Evolutionary conservation across 345 rosid genomes (phyloP), one percentile per base, ranked within the genome.

Genomic region (Abelmoschus esculentus): DNA sequence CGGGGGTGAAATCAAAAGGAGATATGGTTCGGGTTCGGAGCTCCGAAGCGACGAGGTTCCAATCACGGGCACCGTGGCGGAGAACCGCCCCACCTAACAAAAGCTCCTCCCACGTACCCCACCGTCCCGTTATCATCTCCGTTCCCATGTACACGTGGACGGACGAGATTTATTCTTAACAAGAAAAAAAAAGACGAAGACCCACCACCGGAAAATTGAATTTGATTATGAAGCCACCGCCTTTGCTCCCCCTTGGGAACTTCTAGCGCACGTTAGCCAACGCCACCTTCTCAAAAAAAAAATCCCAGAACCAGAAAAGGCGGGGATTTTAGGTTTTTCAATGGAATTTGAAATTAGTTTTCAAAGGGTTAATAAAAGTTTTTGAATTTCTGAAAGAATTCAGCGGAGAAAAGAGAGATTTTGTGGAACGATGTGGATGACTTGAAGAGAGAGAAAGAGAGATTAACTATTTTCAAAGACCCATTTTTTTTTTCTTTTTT

Each of bases 81-180:
- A 90, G 96, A 53, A 93, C 89, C 5, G 98, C 97, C 4, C 92
- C 97, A 15, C 93, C 93, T 40, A 93, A 79, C 50, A 93, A 79
- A 72, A 93, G 81, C 84, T 90, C 98, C 72, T 89, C 96, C 98
- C 98, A 89, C 46, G 97, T 90, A 62, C 93, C 89, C 98, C 98
- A 93, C 73, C 71, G 70, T 66, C 61, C 82, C 50, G 34, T 68
- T 73, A 62, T 77, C 74, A 40, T 77, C 70, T 74, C 83, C 74
- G 75, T 73, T 22, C 67, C 75, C 82, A 61, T 78, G 72, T 8
- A 53, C 79, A 11, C 73, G 63, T 56, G 73, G 32, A 76, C 70
- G 34, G 31, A 18, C 31, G 65, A 44, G 61, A 28, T 53, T 53
- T 36, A 61, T 14, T 40, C 52, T 59, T 10, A 77, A 31, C 26